Conservation (phyloP, 2,329 filamentous ascomycete species). For the Salinomyces thailandicus region DNA sequence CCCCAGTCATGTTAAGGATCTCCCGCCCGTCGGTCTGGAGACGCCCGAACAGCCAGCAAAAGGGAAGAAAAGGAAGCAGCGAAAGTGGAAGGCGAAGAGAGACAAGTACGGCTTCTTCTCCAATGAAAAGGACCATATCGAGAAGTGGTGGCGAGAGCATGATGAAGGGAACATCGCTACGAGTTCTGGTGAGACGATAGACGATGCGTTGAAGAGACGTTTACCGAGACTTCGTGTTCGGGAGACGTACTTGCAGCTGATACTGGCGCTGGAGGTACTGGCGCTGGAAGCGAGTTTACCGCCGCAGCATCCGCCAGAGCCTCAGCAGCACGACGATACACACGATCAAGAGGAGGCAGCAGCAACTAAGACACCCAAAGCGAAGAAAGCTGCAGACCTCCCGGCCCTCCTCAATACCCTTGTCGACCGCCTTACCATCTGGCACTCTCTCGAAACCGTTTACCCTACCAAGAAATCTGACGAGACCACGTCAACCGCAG, state of each 20-base stretch:
- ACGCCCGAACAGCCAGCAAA: conserved; percentile 10
- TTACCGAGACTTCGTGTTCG: conserved; percentile 58
- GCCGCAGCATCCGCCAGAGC: neutral
- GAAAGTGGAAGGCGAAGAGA: conserved; percentile 51
- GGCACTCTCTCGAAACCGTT: conserved; percentile 63
- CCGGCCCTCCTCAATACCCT: conserved; percentile 59
- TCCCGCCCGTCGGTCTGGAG: conserved; percentile 17
- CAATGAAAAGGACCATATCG: conserved; percentile 53
- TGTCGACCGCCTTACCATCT: conserved; percentile 70
- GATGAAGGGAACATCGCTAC: conserved; percentile 31
- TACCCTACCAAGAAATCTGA: conserved; percentile 35
- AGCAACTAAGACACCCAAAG: conserved; percentile 29
- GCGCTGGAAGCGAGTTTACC: conserved; percentile 48
- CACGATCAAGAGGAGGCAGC: neutral
- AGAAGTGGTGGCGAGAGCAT: conserved; percentile 58
- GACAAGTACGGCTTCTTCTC: conserved; percentile 61
- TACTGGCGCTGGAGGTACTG: conserved; percentile 65
- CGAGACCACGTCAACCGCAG: neutral
- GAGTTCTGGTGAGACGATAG: conserved; percentile 34
- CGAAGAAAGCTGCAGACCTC: conserved; percentile 50
- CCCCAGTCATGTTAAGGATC: conserved; percentile 52
- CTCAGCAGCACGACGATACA: neutral
- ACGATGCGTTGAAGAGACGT: conserved; percentile 41
- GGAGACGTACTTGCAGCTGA: conserved; percentile 72
- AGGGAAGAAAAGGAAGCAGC: conserved; percentile 24